phyloP scores from a whole-genome alignment of 2,329 filamentous ascomycete species.

The Fusarium coicis region DNA sequence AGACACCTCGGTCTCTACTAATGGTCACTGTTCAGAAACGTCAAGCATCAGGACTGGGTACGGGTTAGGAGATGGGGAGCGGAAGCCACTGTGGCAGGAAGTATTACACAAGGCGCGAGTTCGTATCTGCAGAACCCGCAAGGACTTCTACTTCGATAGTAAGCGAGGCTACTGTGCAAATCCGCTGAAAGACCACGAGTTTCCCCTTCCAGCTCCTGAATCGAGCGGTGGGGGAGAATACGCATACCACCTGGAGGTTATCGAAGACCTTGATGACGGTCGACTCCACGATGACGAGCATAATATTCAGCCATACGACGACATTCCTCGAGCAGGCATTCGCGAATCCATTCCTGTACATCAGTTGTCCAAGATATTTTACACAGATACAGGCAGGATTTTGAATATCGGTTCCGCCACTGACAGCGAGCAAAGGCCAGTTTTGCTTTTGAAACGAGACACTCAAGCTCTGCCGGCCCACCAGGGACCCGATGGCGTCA shows the following conservation, averaged over 20 bases:
- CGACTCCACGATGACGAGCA: constrained; percentile 60
- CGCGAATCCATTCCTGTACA: constrained; percentile 64
- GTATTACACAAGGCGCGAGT: constrained; percentile 93
- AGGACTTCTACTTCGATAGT: constrained; percentile 35
- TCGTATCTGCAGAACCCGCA: constrained; percentile 77
- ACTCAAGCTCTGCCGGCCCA: constrained; percentile 18
- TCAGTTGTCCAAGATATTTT: constrained; percentile 88
- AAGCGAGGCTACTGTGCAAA: constrained; percentile 26
- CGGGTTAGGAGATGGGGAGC: constrained; percentile 56
- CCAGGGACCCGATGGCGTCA: background rate
- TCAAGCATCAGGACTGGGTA: constrained; percentile 26
- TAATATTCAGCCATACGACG: constrained; percentile 51
- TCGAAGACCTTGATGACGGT: constrained; percentile 79
- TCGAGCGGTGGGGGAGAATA: constrained; percentile 56
- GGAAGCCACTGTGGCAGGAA: constrained; percentile 88
- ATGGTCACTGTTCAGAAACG: background rate
- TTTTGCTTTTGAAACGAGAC: constrained; percentile 50
- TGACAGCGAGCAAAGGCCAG: constrained; percentile 59
- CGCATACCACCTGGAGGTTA: constrained; percentile 81
- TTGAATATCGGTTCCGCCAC: constrained; percentile 74
- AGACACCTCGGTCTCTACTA: background rate
- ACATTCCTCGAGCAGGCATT: constrained; percentile 58
- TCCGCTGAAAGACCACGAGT: background rate
- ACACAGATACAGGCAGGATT: constrained; percentile 89
- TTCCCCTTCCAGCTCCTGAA: background rate